Evolutionary conservation across 2,329 filamentous ascomycete species (phyloP).

Genomic region (Pseudogymnoascus sp.): DNA sequence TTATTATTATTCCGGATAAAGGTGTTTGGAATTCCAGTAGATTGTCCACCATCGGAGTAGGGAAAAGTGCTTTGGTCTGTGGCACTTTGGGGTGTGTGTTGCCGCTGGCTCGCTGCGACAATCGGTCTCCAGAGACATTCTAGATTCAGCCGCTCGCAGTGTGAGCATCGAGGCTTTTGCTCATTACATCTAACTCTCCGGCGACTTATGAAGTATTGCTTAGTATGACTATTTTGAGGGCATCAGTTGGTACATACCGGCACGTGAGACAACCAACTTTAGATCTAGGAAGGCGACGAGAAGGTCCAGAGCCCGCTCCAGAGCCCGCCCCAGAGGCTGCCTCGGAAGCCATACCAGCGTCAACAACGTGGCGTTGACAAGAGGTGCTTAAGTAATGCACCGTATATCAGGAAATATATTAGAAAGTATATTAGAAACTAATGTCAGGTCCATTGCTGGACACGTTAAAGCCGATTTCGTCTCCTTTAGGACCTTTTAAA

Average conservation of each 20-base stretch:
- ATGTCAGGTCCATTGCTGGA: background rate
- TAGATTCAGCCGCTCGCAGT: slow-evolving; percentile 45
- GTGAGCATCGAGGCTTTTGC: slow-evolving; percentile 42
- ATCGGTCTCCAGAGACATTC: slow-evolving; percentile 42
- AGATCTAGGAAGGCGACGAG: slow-evolving; percentile 20
- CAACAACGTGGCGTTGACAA: background rate
- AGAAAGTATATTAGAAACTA: background rate
- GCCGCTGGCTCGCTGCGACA: slow-evolving; percentile 11
- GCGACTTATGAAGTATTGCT: slow-evolving; percentile 29
- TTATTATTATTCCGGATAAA: slow-evolving; percentile 16
- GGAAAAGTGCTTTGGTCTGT: background rate
- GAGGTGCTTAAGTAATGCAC: background rate
- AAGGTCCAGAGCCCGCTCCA: background rate
- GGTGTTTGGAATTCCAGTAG: background rate
- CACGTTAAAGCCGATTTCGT: background rate
- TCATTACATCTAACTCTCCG: slow-evolving; percentile 50
- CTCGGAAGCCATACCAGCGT: background rate
- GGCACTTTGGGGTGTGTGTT: slow-evolving; percentile 11
- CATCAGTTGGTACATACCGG: slow-evolving; percentile 29
- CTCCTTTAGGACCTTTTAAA: background rate
- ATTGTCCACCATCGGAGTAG: background rate
- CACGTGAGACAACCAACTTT: slow-evolving; percentile 41
- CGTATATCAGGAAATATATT: background rate
- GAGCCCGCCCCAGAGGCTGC: background rate
- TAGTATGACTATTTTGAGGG: background rate